Evolutionary conservation across 768 basidiomycete species (phyloP), one percentile per base, ranked within the genome.

Genomic region (Mycena alexandri): DNA sequence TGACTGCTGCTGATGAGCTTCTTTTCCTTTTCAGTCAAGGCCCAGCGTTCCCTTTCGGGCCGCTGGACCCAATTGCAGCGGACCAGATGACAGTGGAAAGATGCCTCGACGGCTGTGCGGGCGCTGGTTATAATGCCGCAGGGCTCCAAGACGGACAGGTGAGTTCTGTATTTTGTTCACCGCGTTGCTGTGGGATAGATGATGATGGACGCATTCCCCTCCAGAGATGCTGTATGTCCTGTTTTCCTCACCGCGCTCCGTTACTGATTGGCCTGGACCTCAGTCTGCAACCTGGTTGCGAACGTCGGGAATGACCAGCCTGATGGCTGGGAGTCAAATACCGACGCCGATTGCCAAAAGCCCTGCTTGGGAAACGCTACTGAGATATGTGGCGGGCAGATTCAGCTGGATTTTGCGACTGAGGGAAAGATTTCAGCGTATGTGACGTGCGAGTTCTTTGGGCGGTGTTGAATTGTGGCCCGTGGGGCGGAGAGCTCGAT

Each of bases 21-120:
- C 7, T 41, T 13, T 17, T 44, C 14, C 11, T 50, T 22, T 38
- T 38, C 38, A 38, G 38, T 9, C 21, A 56, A 44, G 66, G 67
- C 29, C 57, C 57, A 25, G 55, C 69, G 42, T 70, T 70, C 42
- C 64, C 67, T 25, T 38, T 38, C 38, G 56, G 46, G 16, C 71
- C 72, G 17, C 51, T 25, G n/a, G 54, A 22, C 17, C 25, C 47
- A 2, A 71, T 72, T 34, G 58, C 65, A 21, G 63, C 62, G 13
- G 72, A 74, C 46, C 19, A 69, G 24, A 74, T 74, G 73, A 72
- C 73, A 17, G 73, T 71, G 16, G 61, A 66, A 46, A 67, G 61
- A 52, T 74, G 73, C 34, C 64, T 72, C 44, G 57, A 71, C 34
- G 73, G 67, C 12, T 72, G 73, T 41, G 65, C 36, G 4, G 60